Evolutionary conservation across 2,329 filamentous ascomycete species (phyloP).

Genomic region (Exutisphaerella laricina): DNA sequence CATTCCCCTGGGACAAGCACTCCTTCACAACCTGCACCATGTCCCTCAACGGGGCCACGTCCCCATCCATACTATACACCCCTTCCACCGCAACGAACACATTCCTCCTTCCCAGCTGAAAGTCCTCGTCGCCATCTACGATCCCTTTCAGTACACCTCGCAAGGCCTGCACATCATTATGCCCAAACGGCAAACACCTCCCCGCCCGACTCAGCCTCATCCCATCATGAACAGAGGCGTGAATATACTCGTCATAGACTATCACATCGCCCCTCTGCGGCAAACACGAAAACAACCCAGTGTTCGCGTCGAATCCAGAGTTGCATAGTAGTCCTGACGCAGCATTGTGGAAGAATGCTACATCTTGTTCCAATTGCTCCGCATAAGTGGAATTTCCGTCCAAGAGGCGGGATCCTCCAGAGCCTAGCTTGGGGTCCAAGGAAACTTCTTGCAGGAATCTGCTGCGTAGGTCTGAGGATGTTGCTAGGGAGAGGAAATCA

Average conservation of each 20-base stretch:
- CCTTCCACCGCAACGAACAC: conserved; percentile 66
- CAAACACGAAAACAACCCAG: conserved; percentile 44
- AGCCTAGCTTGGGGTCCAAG: conserved; percentile 42
- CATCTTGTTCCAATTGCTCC: conserved; percentile 52
- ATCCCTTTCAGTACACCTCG: conserved; percentile 28
- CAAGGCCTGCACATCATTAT: conserved; percentile 48
- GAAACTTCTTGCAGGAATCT: conserved; percentile 46
- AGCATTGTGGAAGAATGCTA: conserved; percentile 57
- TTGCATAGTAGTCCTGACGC: conserved; percentile 54
- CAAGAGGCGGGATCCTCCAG: conserved; percentile 57
- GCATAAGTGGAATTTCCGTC: conserved; percentile 61
- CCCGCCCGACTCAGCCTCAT: conserved; percentile 60
- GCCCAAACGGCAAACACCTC: conserved; percentile 48
- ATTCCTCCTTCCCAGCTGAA: conserved; percentile 41
- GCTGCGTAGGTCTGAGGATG: conserved; percentile 42
- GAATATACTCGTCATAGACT: conserved; percentile 68
- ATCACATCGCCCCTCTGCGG: conserved; percentile 48
- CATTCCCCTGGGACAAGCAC: conserved; percentile 53
- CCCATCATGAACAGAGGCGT: conserved; percentile 73
- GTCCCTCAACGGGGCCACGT: conserved; percentile 58
- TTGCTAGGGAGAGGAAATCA: conserved; percentile 58
- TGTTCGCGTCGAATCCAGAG: conserved; percentile 49
- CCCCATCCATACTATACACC: conserved; percentile 80
- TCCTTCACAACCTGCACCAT: conserved; percentile 55
- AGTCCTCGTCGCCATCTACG: conserved; percentile 26